phyloP scores from a whole-genome alignment of 192 early-diverging fungal species.

The Cetraspora pellucida region DNA sequence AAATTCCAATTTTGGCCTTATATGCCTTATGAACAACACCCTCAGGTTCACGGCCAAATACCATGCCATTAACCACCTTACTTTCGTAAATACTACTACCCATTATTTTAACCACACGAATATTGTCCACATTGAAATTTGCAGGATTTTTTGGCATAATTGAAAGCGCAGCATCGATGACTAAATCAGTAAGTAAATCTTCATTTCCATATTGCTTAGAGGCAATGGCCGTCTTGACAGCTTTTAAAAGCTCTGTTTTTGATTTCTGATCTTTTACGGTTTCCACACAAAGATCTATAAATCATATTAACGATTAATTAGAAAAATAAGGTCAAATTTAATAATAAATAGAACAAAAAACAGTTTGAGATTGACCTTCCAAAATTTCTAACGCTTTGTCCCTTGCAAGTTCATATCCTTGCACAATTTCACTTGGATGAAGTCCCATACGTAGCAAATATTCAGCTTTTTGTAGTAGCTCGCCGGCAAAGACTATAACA shows the following conservation, averaged over 20 bases:
- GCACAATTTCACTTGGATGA: conserved; percentile 91
- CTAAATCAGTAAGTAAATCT: conserved; percentile 77
- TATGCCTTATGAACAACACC: conserved; percentile 68
- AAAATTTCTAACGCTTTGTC: conserved; percentile 82
- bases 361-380: conserved; percentile 56
- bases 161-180: conserved; percentile 80
- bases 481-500: conserved; percentile 91
- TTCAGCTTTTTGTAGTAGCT: conserved; percentile 93
- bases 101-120: conserved; percentile 97
- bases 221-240: conserved; percentile 77
- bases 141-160: conserved; percentile 88
- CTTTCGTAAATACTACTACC: conserved; percentile 90
- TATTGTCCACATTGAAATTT: conserved; percentile 93
- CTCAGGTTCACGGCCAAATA: conserved; percentile 92
- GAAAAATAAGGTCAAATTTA: no score
- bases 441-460: conserved; percentile 92
- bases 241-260: conserved; percentile 69
- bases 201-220: conserved; percentile 98
- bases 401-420: conserved; percentile 88
- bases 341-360: not conserved
- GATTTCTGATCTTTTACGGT: conserved; percentile 55
- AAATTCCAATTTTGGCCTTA: conserved; percentile 93
- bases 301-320: not conserved
- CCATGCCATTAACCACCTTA: conserved; percentile 93
- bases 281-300: conserved; percentile 68